Evolutionary conservation across 2,329 filamentous ascomycete species (phyloP).

Genomic region (Colletotrichum acutatum): DNA sequence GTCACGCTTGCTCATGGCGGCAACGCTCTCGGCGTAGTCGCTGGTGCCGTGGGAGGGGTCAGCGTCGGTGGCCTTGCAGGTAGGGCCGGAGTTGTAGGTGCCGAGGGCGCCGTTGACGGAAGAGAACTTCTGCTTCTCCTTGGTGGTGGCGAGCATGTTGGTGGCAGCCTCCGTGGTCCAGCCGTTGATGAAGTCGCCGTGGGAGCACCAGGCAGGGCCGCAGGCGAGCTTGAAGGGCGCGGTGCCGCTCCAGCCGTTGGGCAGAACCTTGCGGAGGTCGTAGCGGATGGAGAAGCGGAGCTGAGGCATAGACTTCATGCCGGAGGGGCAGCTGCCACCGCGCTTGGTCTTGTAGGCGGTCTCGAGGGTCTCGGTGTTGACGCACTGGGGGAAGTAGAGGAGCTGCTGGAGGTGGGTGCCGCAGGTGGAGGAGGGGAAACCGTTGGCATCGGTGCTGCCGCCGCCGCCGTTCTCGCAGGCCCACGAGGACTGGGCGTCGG

Average conservation of each 20-base stretch:
- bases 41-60: conserved; percentile 53
- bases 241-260: conserved; percentile 55
- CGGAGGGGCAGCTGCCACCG: conserved; percentile 52
- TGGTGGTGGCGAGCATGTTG: conserved; percentile 52
- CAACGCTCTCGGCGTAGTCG: conserved; percentile 51
- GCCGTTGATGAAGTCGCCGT: conserved; percentile 62
- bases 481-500: conserved; percentile 39
- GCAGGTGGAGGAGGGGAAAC: conserved; percentile 77
- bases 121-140: conserved; percentile 49
- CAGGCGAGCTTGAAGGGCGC: conserved; percentile 56
- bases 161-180: conserved; percentile 54
- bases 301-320: conserved; percentile 58
- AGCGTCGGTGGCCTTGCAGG: conserved; percentile 48
- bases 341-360: conserved; percentile 40
- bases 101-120: conserved; percentile 49
- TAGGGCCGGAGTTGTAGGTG: conserved; percentile 42
- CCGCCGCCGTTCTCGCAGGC: conserved; percentile 45
- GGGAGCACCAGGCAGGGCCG: conserved; percentile 52
- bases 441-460: conserved; percentile 64
- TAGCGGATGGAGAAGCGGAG: conserved; percentile 60
- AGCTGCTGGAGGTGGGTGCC: conserved; percentile 64
- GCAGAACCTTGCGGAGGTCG: conserved; percentile 54
- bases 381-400: conserved; percentile 47
- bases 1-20: conserved; percentile 37
- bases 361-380: conserved; percentile 40